These are phyloP conservation scores for Tephrocybe sp. DNA, from an alignment of 768 basidiomycete species.

Conservation along the genomic window DNA sequence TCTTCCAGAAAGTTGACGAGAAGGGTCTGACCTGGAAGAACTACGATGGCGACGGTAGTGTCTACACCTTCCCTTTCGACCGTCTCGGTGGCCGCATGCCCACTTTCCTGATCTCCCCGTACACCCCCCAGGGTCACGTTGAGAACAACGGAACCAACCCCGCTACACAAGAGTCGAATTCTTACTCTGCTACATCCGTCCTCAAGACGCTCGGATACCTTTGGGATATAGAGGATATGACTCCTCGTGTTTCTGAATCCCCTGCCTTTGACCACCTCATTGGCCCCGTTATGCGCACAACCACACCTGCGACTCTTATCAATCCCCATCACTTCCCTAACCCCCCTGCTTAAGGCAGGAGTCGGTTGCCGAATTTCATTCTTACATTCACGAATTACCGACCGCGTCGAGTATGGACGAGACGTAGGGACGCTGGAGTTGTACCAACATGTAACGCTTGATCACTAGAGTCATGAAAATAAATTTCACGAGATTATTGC, in stretches of 20 bases:
- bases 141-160: slow-evolving; percentile 24
- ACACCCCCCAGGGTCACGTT: slow-evolving; percentile 18
- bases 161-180: background rate
- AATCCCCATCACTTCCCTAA: background rate
- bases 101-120: slow-evolving; percentile 24
- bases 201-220: slow-evolving; percentile 8
- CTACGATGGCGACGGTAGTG: slow-evolving; percentile 23
- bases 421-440: too few relatives aligned
- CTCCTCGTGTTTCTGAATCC: slow-evolving; percentile 11
- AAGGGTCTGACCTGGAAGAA: slow-evolving; percentile 25
- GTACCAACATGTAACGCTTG: too few relatives aligned
- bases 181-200: slow-evolving; percentile 15
- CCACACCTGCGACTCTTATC: slow-evolving; percentile 4
- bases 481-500: too few relatives aligned
- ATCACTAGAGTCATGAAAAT: too few relatives aligned
- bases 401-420: too few relatives aligned
- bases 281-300: slow-evolving; percentile 1
- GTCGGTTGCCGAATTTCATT: too few relatives aligned
- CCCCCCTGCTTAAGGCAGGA: too few relatives aligned
- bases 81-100: slow-evolving; percentile 30
- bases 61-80: slow-evolving; percentile 25
- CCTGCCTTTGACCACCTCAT: slow-evolving; percentile 18
- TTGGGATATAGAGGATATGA: slow-evolving; percentile 13
- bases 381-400: too few relatives aligned
- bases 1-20: slow-evolving; percentile 26